A percentile compares a stretch with the other conserved stretches of the same genome.
Conservation (phyloP, 495 filamentous ascomycete species). For the Aspergillus panamensis region DNA sequence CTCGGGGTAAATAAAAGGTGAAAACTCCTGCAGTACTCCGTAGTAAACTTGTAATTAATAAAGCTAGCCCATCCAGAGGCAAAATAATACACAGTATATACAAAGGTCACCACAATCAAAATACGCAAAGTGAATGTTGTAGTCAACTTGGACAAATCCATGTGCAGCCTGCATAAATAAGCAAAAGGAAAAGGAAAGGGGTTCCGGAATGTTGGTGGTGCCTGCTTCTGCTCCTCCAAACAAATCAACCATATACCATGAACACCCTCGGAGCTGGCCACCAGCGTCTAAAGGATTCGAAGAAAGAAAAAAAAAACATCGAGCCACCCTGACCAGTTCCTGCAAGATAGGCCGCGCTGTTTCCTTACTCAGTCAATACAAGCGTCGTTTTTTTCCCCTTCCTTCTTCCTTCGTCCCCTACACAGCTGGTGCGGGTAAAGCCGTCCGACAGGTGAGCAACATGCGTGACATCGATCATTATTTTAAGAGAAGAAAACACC, state of each 20-base stretch:
- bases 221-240: not conserved
- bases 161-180: conserved; percentile 6
- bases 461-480: not conserved
- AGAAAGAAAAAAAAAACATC: not conserved
- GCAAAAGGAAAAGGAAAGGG: conserved; percentile 10
- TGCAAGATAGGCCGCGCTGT: not conserved
- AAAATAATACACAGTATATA: conserved; percentile 14
- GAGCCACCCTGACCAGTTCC: not conserved
- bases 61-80: conserved; percentile 11
- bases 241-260: not conserved
- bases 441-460: not conserved
- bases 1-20: conserved; percentile 1
- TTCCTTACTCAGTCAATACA: not conserved
- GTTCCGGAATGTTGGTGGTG: not conserved
- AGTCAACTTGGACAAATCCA: conserved; percentile 16
- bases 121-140: conserved; percentile 13
- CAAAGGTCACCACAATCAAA: conserved; percentile 16
- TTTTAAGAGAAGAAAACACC: conserved; percentile 1
- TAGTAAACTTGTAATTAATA: not conserved
- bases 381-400: not conserved
- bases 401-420: not conserved
- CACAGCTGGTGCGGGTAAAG: not conserved
- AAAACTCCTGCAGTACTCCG: too few relatives aligned
- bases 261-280: not conserved
- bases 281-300: not conserved